Conservation (phyloP, 768 basidiomycete species). For the Hypsizygus marmoreus region DNA sequence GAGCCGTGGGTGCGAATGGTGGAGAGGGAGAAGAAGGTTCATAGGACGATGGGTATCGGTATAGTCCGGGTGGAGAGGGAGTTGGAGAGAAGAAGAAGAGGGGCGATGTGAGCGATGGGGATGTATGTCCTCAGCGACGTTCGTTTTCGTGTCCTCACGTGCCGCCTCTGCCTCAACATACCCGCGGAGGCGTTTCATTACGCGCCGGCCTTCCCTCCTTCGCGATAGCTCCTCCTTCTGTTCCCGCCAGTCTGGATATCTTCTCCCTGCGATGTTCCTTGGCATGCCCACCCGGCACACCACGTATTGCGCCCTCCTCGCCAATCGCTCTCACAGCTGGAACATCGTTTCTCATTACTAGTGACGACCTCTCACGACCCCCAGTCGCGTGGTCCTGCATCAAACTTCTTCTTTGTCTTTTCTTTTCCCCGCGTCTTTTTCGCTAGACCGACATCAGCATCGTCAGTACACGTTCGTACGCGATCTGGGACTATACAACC, state of each 20-base stretch:
- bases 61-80: conserved; percentile 26
- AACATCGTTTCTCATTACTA: conserved; percentile 14
- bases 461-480: conserved; percentile 1
- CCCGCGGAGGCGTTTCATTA: too few species aligned
- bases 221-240: too few species aligned
- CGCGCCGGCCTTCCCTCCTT: background rate
- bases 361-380: conserved; percentile 23
- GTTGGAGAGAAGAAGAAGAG: background rate
- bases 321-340: background rate
- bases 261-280: conserved; percentile 5
- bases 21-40: conserved; percentile 45
- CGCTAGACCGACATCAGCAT: background rate
- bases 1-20: conserved; percentile 56
- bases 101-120: background rate
- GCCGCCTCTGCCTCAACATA: too few species aligned
- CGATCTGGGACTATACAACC: background rate
- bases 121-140: background rate
- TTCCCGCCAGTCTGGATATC: too few species aligned
- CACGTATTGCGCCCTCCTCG: conserved; percentile 1
- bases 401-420: conserved; percentile 7
- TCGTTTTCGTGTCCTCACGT: conserved; percentile 10
- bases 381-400: conserved; percentile 18
- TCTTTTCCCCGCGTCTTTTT: background rate
- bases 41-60: conserved; percentile 42
- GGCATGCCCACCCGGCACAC: conserved; percentile 16